A percentile compares a stretch with the other conserved stretches of the same genome.
Conservation (phyloP, 129 eudicot genomes). For the Centella asiatica region DNA sequence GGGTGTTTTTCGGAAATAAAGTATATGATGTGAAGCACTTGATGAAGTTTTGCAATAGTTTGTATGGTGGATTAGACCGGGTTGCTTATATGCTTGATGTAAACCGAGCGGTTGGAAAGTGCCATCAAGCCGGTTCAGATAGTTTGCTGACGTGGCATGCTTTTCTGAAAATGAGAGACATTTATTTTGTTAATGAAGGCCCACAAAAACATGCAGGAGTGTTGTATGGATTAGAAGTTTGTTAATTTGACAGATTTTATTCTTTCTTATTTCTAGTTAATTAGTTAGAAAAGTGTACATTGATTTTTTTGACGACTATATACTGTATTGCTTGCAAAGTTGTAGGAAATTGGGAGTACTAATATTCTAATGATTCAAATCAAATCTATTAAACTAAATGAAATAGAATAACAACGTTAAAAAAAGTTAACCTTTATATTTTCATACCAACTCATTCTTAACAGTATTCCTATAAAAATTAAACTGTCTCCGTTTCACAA, state of each 20-base stretch:
- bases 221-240: constrained; percentile 56
- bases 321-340: too few relatives aligned
- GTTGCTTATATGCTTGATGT: constrained; percentile 45
- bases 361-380: too few relatives aligned
- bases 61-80: constrained; percentile 81
- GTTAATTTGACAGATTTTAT: constrained; percentile 4
- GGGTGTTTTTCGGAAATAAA: constrained; percentile 48
- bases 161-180: constrained; percentile 53
- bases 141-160: constrained; percentile 86
- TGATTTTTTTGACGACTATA: too few relatives aligned
- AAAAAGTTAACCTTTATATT: too few relatives aligned
- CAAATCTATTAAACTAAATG: too few relatives aligned
- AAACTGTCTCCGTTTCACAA: too few relatives aligned
- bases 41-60: constrained; percentile 49
- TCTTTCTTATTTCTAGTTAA: too few relatives aligned
- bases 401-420: too few relatives aligned
- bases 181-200: constrained; percentile 41
- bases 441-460: too few relatives aligned
- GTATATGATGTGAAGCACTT: constrained; percentile 65
- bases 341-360: too few relatives aligned
- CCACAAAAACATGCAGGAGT: constrained; percentile 62
- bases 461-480: too few relatives aligned
- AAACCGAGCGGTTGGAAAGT: constrained; percentile 69
- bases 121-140: constrained; percentile 83
- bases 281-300: too few relatives aligned